Conservation (phyloP, 1,284 basidiomycete species). For the Rhodotorula sp. region DNA sequence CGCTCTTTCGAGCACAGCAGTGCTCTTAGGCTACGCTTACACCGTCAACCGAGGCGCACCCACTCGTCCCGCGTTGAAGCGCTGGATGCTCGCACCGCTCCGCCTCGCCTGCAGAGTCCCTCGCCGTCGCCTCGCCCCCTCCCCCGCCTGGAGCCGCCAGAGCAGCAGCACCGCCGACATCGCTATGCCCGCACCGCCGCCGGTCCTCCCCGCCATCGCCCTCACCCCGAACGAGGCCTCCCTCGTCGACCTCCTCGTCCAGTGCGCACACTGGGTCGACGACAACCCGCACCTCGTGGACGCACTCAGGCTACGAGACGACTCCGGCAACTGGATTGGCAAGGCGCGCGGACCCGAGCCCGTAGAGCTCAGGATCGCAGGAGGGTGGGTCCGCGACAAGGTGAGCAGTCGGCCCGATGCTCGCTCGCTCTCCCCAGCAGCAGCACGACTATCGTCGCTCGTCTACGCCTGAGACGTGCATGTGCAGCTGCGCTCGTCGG, state of each 20-base stretch:
- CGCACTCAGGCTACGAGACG: conserved; percentile 27
- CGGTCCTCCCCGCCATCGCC: conserved; percentile 14
- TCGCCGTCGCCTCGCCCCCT: no score
- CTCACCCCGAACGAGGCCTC: conserved; percentile 23
- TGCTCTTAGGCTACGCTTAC: no score
- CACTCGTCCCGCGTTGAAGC: no score
- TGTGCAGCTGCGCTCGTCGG: no score
- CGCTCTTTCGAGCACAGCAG: no score
- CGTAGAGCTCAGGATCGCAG: conserved; percentile 46
- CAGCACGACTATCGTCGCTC: no score
- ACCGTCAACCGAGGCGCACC: no score
- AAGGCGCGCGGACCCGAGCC: conserved; percentile 16
- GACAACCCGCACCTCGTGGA: conserved; percentile 32
- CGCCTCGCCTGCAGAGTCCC: no score
- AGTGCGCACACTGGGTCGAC: conserved; percentile 38
- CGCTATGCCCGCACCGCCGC: background rate
- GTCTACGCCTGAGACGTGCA: no score
- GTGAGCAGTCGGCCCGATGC: conserved; percentile 54
- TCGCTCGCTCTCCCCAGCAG: background rate
- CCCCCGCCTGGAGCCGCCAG: no score
- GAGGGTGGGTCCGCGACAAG: conserved; percentile 67
- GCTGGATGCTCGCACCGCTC: no score
- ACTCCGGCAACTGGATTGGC: conserved; percentile 29
- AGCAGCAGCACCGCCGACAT: background rate
- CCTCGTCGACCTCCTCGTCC: conserved; percentile 29